A percentile compares a stretch with the other conserved stretches of the same genome.
Evolutionary conservation across 1,284 basidiomycete species (phyloP).

Genomic region (Grifola frondosa): DNA sequence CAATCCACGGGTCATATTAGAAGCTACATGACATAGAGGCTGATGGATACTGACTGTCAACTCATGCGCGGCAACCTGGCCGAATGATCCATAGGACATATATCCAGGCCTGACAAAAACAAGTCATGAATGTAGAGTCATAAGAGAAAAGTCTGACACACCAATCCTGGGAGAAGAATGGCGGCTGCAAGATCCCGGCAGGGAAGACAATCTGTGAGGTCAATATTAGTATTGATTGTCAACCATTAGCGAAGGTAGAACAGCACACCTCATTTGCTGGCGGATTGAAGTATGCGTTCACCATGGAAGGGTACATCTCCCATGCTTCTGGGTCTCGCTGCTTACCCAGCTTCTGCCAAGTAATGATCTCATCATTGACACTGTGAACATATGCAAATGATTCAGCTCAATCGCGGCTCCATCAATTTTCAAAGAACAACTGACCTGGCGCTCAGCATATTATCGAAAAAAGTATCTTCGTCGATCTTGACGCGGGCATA

Average conservation of each 20-base stretch:
- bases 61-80: conserved; percentile 88
- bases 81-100: conserved; percentile 89
- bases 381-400: no score
- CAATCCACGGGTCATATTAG: conserved; percentile 3
- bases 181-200: conserved; percentile 90
- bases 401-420: no score
- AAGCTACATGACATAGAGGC: not conserved
- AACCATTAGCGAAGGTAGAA: not conserved
- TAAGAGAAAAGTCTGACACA: conserved; percentile 31
- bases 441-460: conserved; percentile 69
- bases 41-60: conserved; percentile 57
- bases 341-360: conserved; percentile 78
- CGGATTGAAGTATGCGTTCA: conserved; percentile 83
- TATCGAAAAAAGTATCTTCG: conserved; percentile 79
- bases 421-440: conserved; percentile 27
- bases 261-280: conserved; percentile 69
- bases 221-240: not conserved
- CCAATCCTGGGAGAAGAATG: conserved; percentile 89
- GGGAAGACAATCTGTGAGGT: conserved; percentile 87
- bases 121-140: conserved; percentile 1
- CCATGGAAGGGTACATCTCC: conserved; percentile 85
- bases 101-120: conserved; percentile 70
- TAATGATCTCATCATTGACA: conserved; percentile 55
- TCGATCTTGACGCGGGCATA: conserved; percentile 73
- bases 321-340: conserved; percentile 75